Conservation (phyloP, 1,139 yeast species). For the Taiozyma sp. region DNA sequence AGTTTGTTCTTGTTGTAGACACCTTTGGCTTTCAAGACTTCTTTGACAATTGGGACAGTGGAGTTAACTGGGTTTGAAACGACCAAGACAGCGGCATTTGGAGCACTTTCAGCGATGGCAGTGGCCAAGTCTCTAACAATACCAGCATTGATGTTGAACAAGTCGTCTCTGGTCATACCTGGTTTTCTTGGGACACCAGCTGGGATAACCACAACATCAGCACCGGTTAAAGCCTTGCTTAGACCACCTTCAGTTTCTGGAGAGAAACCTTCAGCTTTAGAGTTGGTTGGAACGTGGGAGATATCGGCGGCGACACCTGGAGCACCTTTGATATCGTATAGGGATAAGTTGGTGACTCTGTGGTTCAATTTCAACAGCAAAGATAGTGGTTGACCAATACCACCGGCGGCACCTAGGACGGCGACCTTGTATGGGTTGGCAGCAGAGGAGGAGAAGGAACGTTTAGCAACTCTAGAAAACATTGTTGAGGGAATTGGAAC, state of each 20-base stretch:
- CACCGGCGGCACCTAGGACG: slow-evolving; percentile 96
- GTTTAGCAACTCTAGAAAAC: slow-evolving; percentile 50
- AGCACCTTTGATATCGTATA: slow-evolving; percentile 90
- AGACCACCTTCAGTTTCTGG: slow-evolving; percentile 81
- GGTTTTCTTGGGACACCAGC: slow-evolving; percentile 99
- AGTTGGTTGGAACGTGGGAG: slow-evolving; percentile 89
- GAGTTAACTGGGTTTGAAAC: slow-evolving; percentile 98
- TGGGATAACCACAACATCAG: slow-evolving; percentile 91
- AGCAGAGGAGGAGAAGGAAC: slow-evolving; percentile 63
- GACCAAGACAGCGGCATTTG: slow-evolving; percentile 82
- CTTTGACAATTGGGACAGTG: slow-evolving; percentile 96
- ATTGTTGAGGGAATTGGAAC: slow-evolving; percentile 20
- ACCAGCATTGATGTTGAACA: slow-evolving; percentile 95
- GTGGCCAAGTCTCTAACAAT: slow-evolving; percentile 90
- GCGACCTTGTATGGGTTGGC: slow-evolving; percentile 73
- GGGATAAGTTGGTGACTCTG: slow-evolving; percentile 77
- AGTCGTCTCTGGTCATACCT: slow-evolving; percentile 98
- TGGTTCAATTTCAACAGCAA: slow-evolving; percentile 83
- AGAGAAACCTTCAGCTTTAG: slow-evolving; percentile 76
- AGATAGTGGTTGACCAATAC: slow-evolving; percentile 98
- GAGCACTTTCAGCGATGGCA: slow-evolving; percentile 82
- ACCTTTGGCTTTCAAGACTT: slow-evolving; percentile 80
- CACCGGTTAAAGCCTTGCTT: slow-evolving; percentile 66
- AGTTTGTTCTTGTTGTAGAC: slow-evolving; percentile 89
- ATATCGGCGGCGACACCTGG: slow-evolving; percentile 98